Base-by-base conservation (phyloP, 179 eudicot genomes). In the Corrigiola litoralis region DNA sequence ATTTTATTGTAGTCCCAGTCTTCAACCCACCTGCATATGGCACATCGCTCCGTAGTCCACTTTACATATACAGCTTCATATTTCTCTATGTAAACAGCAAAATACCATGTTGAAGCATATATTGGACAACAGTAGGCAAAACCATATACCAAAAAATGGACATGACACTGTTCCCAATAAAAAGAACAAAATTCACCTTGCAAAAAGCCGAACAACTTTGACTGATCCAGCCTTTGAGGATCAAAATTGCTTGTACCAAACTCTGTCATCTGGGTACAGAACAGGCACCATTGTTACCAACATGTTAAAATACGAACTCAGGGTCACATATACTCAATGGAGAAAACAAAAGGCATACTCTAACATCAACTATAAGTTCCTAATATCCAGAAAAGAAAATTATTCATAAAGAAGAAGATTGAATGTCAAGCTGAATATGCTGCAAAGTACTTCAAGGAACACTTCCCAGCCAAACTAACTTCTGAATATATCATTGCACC, bases 41-140 rank as follows among this genome's bases (percentile, higher is more conserved):
- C 99, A 87, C 98, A 92, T 50, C 97, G 77, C 72, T 90, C 99
- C 6, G 89, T 75, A 23, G 95, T 87, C 97, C 99, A 94, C 76
- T 81, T 94, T 27, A 80, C 81, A 71, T 28, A 16, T 48, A 90
- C 85, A 63, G 97, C 94, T 62, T 90, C 79, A 34, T 90, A 90
- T 13, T 75, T 83, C 63, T 78, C 97, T 94, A 72, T 52, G 62
- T 21, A 40, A 24, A 49, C 27, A 49, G 27, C 36, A 47, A 7
- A 13, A 70, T 50, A 31, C 41, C 32, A 49, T 31, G 29, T 20
- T 33, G 21, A 28, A 25, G 49, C 11, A 21, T 29, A 29, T 29
- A 66, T 11, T 14, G 21, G 18, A 41, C 20, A 40, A 67, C 10
- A 20, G 25, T 48, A 4, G 20, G 49, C 37, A 46, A 17, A 54